phyloP scores from a whole-genome alignment of 768 basidiomycete genomes.

The Daedaleopsis nitida region DNA sequence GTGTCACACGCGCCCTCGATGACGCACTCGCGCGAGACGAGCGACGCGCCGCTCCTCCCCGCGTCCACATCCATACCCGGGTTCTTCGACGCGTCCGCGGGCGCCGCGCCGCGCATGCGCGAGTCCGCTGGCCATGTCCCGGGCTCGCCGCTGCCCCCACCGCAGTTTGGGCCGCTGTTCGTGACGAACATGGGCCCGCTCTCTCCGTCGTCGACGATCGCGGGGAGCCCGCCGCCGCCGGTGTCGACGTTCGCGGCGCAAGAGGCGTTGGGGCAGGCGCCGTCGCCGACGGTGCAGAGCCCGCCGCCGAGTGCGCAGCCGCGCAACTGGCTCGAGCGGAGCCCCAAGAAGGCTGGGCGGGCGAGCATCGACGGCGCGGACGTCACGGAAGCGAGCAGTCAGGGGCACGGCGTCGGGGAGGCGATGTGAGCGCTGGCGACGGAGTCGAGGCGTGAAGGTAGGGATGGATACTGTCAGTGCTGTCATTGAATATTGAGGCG shows the following conservation, averaged over 20 bases:
- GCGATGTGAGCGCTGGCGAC: slow-evolving; percentile 5
- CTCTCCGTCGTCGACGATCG: slow-evolving; percentile 14
- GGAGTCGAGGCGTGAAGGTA: too few species aligned
- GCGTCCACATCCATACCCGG: background rate
- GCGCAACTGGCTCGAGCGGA: slow-evolving; percentile 23
- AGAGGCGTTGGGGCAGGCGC: slow-evolving; percentile 6
- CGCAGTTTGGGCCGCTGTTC: slow-evolving; percentile 21
- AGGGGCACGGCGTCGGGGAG: slow-evolving; percentile 6
- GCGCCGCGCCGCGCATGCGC: background rate
- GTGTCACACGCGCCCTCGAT: background rate
- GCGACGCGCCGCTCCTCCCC: slow-evolving; percentile 17
- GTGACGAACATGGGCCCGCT: slow-evolving; percentile 26
- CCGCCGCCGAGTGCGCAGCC: background rate
- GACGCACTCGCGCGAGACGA: slow-evolving; percentile 22
- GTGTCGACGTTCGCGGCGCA: background rate
- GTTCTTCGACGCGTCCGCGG: background rate
- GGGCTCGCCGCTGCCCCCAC: slow-evolving; percentile 16
- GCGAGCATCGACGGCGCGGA: slow-evolving; percentile 16
- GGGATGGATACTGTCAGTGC: too few species aligned
- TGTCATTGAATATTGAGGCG: background rate
- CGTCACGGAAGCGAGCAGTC: slow-evolving; percentile 5
- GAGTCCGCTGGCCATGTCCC: slow-evolving; percentile 8
- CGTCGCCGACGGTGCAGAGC: background rate
- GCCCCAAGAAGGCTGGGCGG: slow-evolving; percentile 17
- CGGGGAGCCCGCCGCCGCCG: slow-evolving; percentile 3